Evolutionary conservation across 352 stramenopile species (phyloP).

Genomic region (Globisporangium parvum): DNA sequence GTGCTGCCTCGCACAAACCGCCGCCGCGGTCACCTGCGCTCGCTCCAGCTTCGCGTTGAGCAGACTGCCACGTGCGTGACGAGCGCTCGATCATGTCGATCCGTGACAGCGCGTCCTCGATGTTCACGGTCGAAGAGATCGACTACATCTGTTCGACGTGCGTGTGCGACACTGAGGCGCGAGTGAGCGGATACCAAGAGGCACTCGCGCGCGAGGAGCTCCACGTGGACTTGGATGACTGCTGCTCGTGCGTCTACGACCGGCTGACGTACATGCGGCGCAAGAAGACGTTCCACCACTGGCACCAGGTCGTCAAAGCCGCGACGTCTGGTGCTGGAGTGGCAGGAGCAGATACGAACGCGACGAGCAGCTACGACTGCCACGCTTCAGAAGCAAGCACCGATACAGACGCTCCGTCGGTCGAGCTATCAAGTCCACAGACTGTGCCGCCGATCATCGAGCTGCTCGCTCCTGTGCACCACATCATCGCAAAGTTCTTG

Average conservation of each 20-base stretch:
- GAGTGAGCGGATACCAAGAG: constrained; percentile 28
- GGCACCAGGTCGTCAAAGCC: constrained; percentile 36
- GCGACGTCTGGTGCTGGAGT: constrained; percentile 2
- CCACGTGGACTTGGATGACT: constrained; percentile 31
- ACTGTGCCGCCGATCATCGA: constrained; percentile 5
- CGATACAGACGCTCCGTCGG: too few species aligned
- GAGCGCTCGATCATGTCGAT: too few species aligned
- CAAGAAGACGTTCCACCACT: constrained; percentile 77
- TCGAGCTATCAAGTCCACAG: neutral
- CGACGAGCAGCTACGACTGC: neutral
- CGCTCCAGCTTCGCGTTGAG: neutral
- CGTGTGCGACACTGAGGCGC: constrained; percentile 40
- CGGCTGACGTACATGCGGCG: constrained; percentile 68
- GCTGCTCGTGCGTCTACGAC: constrained; percentile 63
- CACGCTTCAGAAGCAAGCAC: neutral
- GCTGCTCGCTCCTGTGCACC: constrained; percentile 32
- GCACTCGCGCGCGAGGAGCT: constrained; percentile 19
- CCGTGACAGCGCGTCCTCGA: constrained; percentile 6
- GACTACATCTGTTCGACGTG: constrained; percentile 55
- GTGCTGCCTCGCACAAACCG: too few species aligned
- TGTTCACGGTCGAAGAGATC: constrained; percentile 53
- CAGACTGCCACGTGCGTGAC: too few species aligned
- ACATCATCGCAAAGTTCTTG: constrained; percentile 38
- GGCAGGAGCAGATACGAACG: constrained; percentile 2
- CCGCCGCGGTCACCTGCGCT: too few species aligned